These are phyloP conservation scores for Acer yangbiense DNA, from an alignment of 345 rosid genomes.

Conservation along the genomic window DNA sequence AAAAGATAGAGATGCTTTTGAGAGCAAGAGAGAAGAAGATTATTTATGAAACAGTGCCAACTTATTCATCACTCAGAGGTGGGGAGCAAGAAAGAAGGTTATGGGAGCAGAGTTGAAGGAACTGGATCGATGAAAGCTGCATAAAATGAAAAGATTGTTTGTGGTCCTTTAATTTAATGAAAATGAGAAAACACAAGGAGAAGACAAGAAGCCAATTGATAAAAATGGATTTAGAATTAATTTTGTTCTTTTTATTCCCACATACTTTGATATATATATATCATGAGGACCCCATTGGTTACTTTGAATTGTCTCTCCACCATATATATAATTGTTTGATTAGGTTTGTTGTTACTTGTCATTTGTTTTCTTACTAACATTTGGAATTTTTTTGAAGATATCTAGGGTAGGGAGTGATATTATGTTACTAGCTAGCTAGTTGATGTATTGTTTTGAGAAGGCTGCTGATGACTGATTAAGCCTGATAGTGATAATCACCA, in stretches of 20 bases:
- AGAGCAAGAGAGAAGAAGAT: conserved; percentile 13
- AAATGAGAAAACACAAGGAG: neutral
- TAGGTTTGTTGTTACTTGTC: neutral
- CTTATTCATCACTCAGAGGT: neutral
- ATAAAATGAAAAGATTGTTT: conserved; percentile 14
- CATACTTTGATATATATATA: neutral
- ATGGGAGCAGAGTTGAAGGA: conserved; percentile 18
- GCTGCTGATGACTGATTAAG: neutral
- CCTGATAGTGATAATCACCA: too few relatives aligned
- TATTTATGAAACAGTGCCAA: neutral
- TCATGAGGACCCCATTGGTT: neutral
- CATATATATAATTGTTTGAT: neutral
- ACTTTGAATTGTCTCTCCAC: neutral
- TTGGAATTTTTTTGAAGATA: neutral
- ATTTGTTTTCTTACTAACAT: neutral
- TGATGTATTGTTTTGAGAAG: neutral
- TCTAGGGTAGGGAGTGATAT: neutral
- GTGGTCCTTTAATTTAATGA: conserved; percentile 23
- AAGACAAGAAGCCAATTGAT: conserved; percentile 11
- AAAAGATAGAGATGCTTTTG: neutral
- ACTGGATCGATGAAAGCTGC: conserved; percentile 24
- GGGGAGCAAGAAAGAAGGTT: conserved; percentile 8
- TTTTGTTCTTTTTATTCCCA: neutral
- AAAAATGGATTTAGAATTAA: neutral
- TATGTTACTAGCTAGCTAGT: neutral